Conservation (phyloP, 2,329 filamentous ascomycete genomes). For the Onygena corvina region DNA sequence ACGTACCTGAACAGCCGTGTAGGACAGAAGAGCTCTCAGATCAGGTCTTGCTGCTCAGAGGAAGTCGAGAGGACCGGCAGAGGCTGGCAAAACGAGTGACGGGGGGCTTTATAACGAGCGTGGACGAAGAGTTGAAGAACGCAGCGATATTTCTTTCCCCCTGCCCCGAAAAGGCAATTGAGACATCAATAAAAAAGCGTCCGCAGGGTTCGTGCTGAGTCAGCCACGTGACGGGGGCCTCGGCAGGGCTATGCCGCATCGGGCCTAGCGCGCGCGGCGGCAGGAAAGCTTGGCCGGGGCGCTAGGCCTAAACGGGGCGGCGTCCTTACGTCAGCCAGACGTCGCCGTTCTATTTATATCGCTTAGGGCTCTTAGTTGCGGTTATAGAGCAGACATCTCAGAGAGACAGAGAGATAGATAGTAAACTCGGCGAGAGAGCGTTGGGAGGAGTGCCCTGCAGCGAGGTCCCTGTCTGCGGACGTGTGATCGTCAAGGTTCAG, state of each 20-base stretch:
- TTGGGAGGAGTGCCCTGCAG: no score
- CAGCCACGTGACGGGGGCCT: background rate
- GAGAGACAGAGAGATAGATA: no score
- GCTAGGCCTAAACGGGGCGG: background rate
- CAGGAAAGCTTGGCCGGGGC: background rate
- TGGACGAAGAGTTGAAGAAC: background rate
- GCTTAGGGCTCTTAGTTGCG: no score
- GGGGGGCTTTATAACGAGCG: background rate
- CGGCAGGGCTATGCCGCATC: background rate
- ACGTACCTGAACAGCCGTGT: constrained; percentile 2
- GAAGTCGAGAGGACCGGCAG: background rate
- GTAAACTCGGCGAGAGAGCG: no score
- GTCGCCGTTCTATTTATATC: no score
- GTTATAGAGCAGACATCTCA: no score
- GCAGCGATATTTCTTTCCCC: background rate
- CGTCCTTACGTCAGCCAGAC: background rate
- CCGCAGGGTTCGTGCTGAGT: background rate
- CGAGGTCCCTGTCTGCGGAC: no score
- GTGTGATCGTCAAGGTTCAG: background rate
- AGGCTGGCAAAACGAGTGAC: background rate
- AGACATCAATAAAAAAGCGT: background rate
- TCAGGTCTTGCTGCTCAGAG: no score
- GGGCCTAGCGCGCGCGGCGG: background rate
- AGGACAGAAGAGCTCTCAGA: constrained; percentile 1
- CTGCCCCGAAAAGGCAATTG: background rate